These are phyloP conservation scores for Pyrus betulifolia DNA, from an alignment of 306 rosid species.

Conservation along the genomic window DNA sequence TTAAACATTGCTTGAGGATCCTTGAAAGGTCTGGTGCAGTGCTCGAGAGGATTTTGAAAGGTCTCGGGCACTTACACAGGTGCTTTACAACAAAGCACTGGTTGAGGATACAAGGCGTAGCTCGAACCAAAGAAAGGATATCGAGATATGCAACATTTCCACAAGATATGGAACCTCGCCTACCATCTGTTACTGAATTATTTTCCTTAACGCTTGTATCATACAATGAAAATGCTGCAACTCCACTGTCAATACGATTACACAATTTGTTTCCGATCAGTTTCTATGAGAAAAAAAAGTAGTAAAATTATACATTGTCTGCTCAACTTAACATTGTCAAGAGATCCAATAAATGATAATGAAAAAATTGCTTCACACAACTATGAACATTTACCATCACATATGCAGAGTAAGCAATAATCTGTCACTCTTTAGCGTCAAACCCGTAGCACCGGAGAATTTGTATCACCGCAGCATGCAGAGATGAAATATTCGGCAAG, in stretches of 20 bases:
- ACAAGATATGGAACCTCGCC: background rate
- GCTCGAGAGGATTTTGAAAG: too few relatives aligned
- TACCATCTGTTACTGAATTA: background rate
- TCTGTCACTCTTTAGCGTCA: background rate
- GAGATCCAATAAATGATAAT: background rate
- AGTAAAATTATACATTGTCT: slow-evolving; percentile 3
- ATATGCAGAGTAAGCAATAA: background rate
- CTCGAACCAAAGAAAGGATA: too few relatives aligned
- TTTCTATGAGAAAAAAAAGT: slow-evolving; percentile 1
- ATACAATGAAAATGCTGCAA: background rate
- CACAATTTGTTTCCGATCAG: background rate
- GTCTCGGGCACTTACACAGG: too few relatives aligned
- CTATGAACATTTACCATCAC: slow-evolving; percentile 2
- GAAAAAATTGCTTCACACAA: background rate
- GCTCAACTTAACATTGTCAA: background rate
- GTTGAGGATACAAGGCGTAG: too few relatives aligned
- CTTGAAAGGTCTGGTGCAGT: too few relatives aligned
- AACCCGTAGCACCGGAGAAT: slow-evolving; percentile 8
- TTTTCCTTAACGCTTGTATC: background rate
- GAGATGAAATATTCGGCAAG: slow-evolving; percentile 2
- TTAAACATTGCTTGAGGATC: too few relatives aligned
- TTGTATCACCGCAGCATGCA: slow-evolving; percentile 10
- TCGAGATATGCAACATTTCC: background rate
- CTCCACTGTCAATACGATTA: background rate
- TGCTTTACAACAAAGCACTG: too few relatives aligned